Conservation (phyloP, 139 green algal genomes). For the Auxenochlorella pyrenoidosa region DNA sequence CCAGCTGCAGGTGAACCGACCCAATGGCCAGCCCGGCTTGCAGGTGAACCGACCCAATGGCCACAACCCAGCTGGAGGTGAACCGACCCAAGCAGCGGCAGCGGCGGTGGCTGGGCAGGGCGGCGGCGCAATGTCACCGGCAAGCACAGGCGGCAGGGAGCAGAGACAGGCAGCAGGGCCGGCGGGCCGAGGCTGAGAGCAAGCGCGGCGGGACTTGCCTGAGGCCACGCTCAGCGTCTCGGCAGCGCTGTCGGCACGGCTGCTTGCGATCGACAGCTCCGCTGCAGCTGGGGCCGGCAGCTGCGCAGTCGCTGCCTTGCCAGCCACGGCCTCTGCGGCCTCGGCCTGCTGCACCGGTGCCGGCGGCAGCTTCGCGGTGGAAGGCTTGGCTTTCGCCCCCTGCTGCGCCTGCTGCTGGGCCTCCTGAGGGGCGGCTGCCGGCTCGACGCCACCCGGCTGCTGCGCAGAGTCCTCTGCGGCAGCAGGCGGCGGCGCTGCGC, state of each 20-base stretch:
- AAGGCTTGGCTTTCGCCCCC: not conserved
- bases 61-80: too few relatives aligned
- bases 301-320: not conserved
- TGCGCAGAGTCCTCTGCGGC: not conserved
- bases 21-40: too few relatives aligned
- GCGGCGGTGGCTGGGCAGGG: too few relatives aligned
- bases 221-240: conserved; percentile 16
- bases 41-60: too few relatives aligned
- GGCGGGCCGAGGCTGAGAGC: not conserved
- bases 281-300: not conserved
- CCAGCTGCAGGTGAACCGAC: too few relatives aligned
- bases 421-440: not conserved
- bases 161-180: not conserved
- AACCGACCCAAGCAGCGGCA: too few relatives aligned
- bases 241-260: conserved; percentile 3
- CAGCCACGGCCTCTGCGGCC: not conserved
- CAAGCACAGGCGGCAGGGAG: not conserved
- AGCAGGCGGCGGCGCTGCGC: not conserved
- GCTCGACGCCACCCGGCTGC: not conserved
- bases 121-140: too few relatives aligned
- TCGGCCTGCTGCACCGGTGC: not conserved
- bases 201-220: not conserved
- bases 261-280: not conserved
- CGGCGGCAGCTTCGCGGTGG: not conserved
- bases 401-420: conserved; percentile 5